Conservation (phyloP, 768 basidiomycete genomes). For the Xerocomellus chrysenteron region DNA sequence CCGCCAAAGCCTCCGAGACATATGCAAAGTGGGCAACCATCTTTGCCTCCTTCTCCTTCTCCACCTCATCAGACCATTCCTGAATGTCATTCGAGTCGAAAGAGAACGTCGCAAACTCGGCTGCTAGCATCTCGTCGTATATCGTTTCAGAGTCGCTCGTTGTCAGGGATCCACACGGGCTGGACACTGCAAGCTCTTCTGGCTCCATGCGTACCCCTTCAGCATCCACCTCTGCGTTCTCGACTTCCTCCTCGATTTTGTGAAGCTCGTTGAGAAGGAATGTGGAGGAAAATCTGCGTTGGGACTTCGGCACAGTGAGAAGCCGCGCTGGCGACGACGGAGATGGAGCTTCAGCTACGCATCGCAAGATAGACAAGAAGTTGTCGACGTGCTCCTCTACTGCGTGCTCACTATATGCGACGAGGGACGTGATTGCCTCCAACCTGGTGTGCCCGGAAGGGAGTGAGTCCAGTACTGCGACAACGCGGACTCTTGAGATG, state of each 20-base stretch:
- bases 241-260: not conserved
- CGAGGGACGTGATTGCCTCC: not conserved
- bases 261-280: not conserved
- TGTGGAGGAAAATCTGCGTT: not conserved
- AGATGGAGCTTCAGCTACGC: not conserved
- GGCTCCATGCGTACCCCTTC: not conserved
- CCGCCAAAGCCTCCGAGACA: constrained; percentile 5
- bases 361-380: not conserved
- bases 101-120: constrained; percentile 11
- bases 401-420: not conserved
- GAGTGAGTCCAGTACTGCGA: not conserved
- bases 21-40: constrained; percentile 16
- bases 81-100: constrained; percentile 10
- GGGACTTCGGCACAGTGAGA: not conserved
- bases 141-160: constrained; percentile 2
- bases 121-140: constrained; percentile 7
- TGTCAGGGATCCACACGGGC: not conserved
- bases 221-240: not conserved
- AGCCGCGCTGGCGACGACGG: not conserved
- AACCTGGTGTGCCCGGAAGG: not conserved
- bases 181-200: not conserved
- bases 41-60: constrained; percentile 8
- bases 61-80: constrained; percentile 17
- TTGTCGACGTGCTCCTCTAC: not conserved
- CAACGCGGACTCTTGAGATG: not conserved